Percentiles rank a stretch among this genome's conserved stretches.
phyloP scores from a whole-genome alignment of 208 protist genomes.

The Polymyxa betae region DNA sequence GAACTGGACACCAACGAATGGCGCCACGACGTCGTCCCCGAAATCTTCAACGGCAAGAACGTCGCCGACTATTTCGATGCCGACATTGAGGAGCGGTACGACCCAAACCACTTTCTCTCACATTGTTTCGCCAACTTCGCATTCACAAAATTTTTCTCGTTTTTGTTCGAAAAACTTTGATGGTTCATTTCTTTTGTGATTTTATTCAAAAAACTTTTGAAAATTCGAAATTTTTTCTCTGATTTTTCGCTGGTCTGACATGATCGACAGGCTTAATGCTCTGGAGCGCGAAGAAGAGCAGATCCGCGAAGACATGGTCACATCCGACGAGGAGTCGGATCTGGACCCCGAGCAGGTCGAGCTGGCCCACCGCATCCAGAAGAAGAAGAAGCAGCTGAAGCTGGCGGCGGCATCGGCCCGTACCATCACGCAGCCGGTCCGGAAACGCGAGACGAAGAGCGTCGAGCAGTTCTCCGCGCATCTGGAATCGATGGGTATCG shows the following conservation, averaged over 20 bases:
- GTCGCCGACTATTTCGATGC: constrained; percentile 99
- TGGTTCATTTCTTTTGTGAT: too few species aligned
- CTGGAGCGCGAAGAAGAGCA: background rate
- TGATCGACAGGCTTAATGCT: constrained; percentile 35
- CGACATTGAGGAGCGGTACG: constrained; percentile 84
- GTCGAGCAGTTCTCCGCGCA: constrained; percentile 60
- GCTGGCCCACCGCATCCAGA: constrained; percentile 50
- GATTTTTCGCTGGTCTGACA: too few species aligned
- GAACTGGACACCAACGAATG: constrained; percentile 81
- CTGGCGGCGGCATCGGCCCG: background rate
- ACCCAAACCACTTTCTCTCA: constrained; percentile 44
- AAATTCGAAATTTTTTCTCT: too few species aligned
- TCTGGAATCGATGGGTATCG: constrained; percentile 60
- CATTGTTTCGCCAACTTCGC: too few species aligned
- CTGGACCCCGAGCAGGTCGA: background rate
- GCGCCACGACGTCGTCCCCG: constrained; percentile 96
- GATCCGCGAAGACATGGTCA: constrained; percentile 30
- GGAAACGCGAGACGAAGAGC: background rate
- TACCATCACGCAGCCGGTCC: background rate
- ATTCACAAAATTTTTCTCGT: too few species aligned
- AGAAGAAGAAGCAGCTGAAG: constrained; percentile 57
- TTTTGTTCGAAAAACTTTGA: too few species aligned
- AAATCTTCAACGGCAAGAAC: constrained; percentile 99
- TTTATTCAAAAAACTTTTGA: too few species aligned
- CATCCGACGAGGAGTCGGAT: background rate